These are phyloP conservation scores for Ploettnerulaceae sp. DNA, from an alignment of 2,329 filamentous ascomycete genomes.

Conservation along the genomic window DNA sequence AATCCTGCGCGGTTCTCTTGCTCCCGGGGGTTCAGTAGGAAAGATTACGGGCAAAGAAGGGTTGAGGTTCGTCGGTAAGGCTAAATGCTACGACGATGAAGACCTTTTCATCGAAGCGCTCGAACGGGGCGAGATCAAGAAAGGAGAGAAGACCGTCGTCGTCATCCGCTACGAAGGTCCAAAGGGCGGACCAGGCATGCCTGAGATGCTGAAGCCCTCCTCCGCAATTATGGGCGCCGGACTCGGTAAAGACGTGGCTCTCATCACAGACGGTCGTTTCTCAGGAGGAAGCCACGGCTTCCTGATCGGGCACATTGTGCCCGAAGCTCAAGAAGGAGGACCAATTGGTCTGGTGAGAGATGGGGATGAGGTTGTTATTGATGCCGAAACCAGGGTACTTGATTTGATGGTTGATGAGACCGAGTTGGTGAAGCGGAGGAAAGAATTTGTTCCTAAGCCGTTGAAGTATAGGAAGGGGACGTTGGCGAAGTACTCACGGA, in stretches of 20 bases:
- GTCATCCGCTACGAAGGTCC: constrained; percentile 72
- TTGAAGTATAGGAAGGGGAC: constrained; percentile 55
- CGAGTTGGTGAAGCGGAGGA: constrained; percentile 45
- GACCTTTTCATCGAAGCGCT: constrained; percentile 64
- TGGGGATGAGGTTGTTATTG: constrained; percentile 56
- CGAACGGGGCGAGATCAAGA: constrained; percentile 63
- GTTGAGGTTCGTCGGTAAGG: constrained; percentile 60
- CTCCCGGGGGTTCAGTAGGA: constrained; percentile 65
- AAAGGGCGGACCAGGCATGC: constrained; percentile 70
- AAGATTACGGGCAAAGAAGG: constrained; percentile 78
- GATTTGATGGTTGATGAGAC: constrained; percentile 47
- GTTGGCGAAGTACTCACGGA: constrained; percentile 51
- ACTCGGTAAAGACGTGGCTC: constrained; percentile 62
- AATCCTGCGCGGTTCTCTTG: constrained; percentile 64
- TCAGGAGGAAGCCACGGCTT: constrained; percentile 56
- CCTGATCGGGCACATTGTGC: constrained; percentile 57
- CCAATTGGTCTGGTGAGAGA: constrained; percentile 54
- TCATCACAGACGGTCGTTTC: constrained; percentile 67
- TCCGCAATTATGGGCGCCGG: constrained; percentile 71
- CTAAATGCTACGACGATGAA: constrained; percentile 65
- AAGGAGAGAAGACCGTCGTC: constrained; percentile 72
- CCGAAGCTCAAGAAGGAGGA: constrained; percentile 55
- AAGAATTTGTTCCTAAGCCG: constrained; percentile 47
- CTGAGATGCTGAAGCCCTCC: constrained; percentile 67
- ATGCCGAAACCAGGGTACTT: constrained; percentile 50